These are phyloP conservation scores for Malassezia japonica DNA, from an alignment of 1,284 basidiomycete species.

Conservation along the genomic window DNA sequence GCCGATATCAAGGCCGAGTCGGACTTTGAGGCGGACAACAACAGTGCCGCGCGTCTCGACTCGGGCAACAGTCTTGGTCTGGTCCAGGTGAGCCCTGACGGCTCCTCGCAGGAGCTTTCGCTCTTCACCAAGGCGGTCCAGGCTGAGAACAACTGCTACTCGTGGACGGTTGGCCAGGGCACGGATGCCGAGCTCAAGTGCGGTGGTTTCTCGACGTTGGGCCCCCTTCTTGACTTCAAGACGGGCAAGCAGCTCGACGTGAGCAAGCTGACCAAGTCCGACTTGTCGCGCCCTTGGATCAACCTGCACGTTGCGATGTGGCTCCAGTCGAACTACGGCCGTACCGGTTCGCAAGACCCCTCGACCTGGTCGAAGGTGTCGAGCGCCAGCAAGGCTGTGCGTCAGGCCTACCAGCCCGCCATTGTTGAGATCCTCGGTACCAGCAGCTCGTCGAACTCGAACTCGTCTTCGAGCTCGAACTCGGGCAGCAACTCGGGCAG, in stretches of 20 bases:
- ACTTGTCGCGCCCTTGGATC: constrained; percentile 42
- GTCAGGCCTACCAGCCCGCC: constrained; percentile 9
- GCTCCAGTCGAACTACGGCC: constrained; percentile 39
- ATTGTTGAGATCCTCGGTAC: not conserved
- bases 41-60: constrained; percentile 31
- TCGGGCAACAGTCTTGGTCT: constrained; percentile 36
- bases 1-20: constrained; percentile 45
- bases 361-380: constrained; percentile 28
- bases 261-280: constrained; percentile 19
- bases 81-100: constrained; percentile 37
- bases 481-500: not conserved
- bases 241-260: constrained; percentile 26
- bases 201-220: constrained; percentile 20
- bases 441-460: not conserved
- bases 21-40: constrained; percentile 25
- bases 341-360: constrained; percentile 35
- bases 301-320: constrained; percentile 44
- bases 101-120: constrained; percentile 22
- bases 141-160: constrained; percentile 23
- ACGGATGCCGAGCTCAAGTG: not conserved
- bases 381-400: constrained; percentile 14
- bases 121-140: constrained; percentile 30
- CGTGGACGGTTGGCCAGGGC: constrained; percentile 21
- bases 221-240: constrained; percentile 30
- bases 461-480: not conserved